Evolutionary conservation across 2,329 filamentous ascomycete genomes (phyloP), one percentile per base, ranked within the genome.

Genomic region (Malbranchea zuffiana): DNA sequence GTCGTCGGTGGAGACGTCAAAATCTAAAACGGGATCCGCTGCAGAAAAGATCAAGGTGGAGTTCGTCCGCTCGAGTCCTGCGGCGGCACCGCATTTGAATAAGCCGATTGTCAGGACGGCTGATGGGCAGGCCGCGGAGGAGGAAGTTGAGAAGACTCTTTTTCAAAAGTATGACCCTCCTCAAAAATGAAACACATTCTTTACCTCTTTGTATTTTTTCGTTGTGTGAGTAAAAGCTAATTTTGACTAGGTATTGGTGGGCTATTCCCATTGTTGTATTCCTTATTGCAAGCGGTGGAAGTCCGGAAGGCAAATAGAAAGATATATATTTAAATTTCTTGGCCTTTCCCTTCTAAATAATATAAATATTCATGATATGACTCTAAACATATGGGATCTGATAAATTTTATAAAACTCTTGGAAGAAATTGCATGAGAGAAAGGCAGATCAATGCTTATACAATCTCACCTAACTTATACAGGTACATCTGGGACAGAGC

Each of bases 241-340:
- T 35, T 28, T 24, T 13, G 8, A 15, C 13, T 43, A 64, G 64
- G 42, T 67, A 67, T 45, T 67, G 64, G 64, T 67, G 63, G 63
- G 56, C 64, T 26, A 52, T 65, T 36, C 51, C 63, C 44, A 55
- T 63, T 23, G 42, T 63, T 21, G 51, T 54, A 8, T 54, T 67
- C 39, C 39, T 67, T 38, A 54, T 53, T 17, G 54, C 66, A 53
- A 57, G 58, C 12, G 60, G 61, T 24, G 57, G 61, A 24, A 61
- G 57, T 12, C n/a, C n/a, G n/a, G 61, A 58, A 32, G 48, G 47
- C 20, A 44, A 49, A 41, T 46, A 43, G 49, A 31, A 27, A 35
- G 25, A 21, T 3, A 13, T 17, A 31, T 38, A 32, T 18, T 2
- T 13, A n/a, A 15, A 1, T 10, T 30, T 30, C 27, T 3, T 10